Evolutionary conservation across 257 asterid genomes (phyloP).

Genomic region (Solanum infundibuliforme): DNA sequence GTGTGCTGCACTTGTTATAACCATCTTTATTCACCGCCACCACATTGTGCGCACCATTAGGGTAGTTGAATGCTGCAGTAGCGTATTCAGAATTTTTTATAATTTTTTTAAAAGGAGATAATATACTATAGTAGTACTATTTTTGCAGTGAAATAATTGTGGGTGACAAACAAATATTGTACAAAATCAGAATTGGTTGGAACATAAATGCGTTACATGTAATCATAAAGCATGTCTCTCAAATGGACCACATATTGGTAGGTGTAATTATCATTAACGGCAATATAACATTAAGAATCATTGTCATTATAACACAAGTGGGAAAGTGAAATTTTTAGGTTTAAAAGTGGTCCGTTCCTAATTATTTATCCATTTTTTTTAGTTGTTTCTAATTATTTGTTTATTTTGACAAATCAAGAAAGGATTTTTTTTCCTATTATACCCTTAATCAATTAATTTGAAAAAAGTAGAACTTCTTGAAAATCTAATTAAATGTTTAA

Average conservation of each 20-base stretch:
- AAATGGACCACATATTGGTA: not conserved
- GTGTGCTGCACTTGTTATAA: conserved; percentile 5
- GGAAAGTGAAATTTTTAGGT: not conserved
- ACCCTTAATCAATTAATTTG: too few species aligned
- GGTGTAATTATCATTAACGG: not conserved
- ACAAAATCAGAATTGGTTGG: not conserved
- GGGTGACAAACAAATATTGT: not conserved
- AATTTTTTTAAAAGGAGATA: too few species aligned
- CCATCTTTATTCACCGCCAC: conserved; percentile 18
- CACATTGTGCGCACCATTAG: conserved; percentile 13
- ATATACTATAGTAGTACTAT: not conserved
- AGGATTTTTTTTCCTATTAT: not conserved
- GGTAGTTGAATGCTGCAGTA: conserved; percentile 24
- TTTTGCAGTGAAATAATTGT: not conserved
- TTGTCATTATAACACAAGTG: not conserved
- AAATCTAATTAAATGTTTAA: too few species aligned
- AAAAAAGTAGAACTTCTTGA: too few species aligned
- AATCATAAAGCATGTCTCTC: not conserved
- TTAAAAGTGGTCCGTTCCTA: too few species aligned
- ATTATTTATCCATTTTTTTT: too few species aligned
- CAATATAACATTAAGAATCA: not conserved
- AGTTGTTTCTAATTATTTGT: too few species aligned
- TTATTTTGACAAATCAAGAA: too few species aligned
- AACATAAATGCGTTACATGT: not conserved
- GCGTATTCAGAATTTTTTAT: not conserved